A percentile compares a stretch with the other conserved stretches of the same genome.
These are phyloP conservation scores for Chondrus crispus DNA, from an alignment of 23 red algal species.

Conservation along the genomic window DNA sequence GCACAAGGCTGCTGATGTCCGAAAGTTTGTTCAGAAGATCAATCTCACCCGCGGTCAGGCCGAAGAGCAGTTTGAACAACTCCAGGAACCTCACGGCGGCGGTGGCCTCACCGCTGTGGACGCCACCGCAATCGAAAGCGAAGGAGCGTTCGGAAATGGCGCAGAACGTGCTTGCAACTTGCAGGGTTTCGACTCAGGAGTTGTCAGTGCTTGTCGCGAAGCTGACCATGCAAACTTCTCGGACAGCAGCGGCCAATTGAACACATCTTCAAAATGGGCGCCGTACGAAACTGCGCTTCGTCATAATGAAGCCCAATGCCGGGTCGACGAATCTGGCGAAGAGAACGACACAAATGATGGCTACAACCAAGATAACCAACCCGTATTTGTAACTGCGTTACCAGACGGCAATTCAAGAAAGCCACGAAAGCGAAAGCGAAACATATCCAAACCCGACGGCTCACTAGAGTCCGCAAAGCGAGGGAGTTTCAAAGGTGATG, in stretches of 20 bases:
- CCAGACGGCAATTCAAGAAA: neutral
- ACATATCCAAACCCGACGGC: too few species aligned
- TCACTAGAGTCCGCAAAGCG: too few species aligned
- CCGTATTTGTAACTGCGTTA: neutral
- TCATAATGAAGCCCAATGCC: neutral
- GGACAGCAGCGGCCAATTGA: too few species aligned
- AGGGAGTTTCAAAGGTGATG: neutral
- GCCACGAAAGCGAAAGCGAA: neutral
- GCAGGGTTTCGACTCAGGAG: too few species aligned
- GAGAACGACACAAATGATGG: neutral
- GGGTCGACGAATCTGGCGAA: neutral
- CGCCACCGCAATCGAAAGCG: too few species aligned
- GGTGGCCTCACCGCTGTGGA: too few species aligned
- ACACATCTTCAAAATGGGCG: neutral
- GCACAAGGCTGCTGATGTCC: slow-evolving; percentile 6
- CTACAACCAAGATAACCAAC: neutral
- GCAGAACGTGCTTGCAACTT: too few species aligned
- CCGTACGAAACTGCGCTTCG: neutral
- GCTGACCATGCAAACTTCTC: too few species aligned
- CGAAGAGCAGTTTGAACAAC: neutral
- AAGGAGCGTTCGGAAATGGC: too few species aligned
- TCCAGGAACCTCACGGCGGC: too few species aligned
- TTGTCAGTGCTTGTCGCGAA: too few species aligned
- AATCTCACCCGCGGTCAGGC: slow-evolving; percentile 35
- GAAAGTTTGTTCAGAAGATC: slow-evolving; percentile 12